These are phyloP conservation scores for Paramecium tetraurelia DNA, from an alignment of 73 alveolate genomes.

Conservation along the genomic window DNA sequence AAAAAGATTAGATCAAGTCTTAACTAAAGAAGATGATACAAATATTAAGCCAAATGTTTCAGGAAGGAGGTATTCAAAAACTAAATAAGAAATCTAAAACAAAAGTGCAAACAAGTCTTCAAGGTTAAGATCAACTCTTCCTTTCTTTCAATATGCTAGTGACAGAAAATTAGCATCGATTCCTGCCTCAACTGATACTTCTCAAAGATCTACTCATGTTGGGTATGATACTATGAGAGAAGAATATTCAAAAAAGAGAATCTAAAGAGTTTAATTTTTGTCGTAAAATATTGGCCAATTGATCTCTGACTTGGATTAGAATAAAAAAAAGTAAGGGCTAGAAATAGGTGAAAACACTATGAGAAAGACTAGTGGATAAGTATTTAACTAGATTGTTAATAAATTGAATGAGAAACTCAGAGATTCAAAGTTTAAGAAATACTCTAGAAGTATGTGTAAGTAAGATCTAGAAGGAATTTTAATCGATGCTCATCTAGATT, in stretches of 20 bases:
- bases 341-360: slow-evolving; percentile 35
- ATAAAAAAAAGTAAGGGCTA: background rate
- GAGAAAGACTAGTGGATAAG: slow-evolving; percentile 34
- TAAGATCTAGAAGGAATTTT: slow-evolving; percentile 1
- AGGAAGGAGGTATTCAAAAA: slow-evolving; percentile 15
- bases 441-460: background rate
- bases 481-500: background rate
- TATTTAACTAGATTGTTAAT: slow-evolving; percentile 1
- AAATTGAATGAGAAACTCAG: slow-evolving; percentile 17
- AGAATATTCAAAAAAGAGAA: background rate
- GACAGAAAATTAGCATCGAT: slow-evolving; percentile 34
- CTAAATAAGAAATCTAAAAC: background rate
- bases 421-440: slow-evolving; percentile 34
- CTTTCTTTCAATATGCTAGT: slow-evolving; percentile 41
- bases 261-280: background rate
- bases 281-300: slow-evolving; percentile 12
- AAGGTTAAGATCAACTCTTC: background rate
- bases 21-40: slow-evolving; percentile 1
- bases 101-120: slow-evolving; percentile 8
- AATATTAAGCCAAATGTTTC: slow-evolving; percentile 7
- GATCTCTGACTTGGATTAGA: slow-evolving; percentile 9
- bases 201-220: slow-evolving; percentile 15
- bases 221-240: slow-evolving; percentile 30
- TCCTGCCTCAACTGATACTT: slow-evolving; percentile 38
- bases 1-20: slow-evolving; percentile 1